phyloP scores from a whole-genome alignment of 129 eudicot species.

The Tanacetum coccineum region DNA sequence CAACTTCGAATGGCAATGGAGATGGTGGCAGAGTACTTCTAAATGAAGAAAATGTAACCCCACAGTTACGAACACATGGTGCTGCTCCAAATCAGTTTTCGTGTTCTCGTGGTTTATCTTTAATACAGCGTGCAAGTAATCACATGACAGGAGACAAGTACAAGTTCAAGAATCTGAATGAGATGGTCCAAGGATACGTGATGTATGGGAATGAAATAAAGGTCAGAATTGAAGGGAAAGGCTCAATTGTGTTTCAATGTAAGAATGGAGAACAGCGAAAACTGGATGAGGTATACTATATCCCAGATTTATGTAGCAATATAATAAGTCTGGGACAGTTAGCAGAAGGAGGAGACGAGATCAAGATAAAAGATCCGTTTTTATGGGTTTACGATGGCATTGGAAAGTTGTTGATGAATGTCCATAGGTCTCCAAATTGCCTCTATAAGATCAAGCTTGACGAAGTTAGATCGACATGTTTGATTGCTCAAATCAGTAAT shows the following conservation, averaged over 20 bases:
- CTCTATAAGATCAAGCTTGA: too few species aligned
- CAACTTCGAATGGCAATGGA: not conserved
- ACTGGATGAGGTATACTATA: not conserved
- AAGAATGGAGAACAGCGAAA: not conserved
- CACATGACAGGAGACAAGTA: not conserved
- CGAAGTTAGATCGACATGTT: too few species aligned
- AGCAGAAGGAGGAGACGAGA: not conserved
- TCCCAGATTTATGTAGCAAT: not conserved
- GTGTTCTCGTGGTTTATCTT: not conserved
- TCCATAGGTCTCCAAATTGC: too few species aligned
- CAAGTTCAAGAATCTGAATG: not conserved
- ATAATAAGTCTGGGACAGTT: not conserved
- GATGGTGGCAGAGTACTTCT: not conserved
- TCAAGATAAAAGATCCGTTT: not conserved
- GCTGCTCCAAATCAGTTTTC: fast-evolving
- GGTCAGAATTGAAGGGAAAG: too few species aligned
- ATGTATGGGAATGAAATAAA: not conserved
- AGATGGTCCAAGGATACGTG: not conserved
- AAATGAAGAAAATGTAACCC: not conserved
- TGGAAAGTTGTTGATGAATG: too few species aligned
- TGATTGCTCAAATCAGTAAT: too few species aligned
- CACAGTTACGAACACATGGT: not conserved
- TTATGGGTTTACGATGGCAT: not conserved
- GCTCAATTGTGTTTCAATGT: not conserved
- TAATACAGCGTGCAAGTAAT: not conserved